These are phyloP conservation scores for Venturia oleaginea DNA, from an alignment of 2,329 filamentous ascomycete genomes.

Conservation along the genomic window DNA sequence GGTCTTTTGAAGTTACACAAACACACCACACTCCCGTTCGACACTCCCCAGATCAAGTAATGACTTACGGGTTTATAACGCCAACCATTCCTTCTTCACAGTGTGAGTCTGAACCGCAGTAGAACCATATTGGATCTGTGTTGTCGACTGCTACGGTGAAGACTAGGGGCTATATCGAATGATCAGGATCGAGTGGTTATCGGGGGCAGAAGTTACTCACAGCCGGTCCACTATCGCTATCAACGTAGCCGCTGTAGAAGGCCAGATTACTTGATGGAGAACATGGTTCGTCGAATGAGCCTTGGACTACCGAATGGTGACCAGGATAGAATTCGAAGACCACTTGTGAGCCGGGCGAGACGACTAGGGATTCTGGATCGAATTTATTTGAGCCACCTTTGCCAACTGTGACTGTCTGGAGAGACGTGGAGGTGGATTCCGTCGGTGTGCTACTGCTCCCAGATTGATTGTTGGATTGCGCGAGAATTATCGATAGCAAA, in stretches of 20 bases:
- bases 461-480: background rate
- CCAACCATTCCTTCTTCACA: conserved; percentile 14
- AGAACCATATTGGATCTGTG: conserved; percentile 14
- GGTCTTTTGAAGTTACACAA: background rate
- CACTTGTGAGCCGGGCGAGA: background rate
- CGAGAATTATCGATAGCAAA: background rate
- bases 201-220: background rate
- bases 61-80: conserved; percentile 14
- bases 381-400: conserved; percentile 5
- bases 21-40: no score
- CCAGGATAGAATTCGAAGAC: conserved; percentile 12
- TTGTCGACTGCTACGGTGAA: conserved; percentile 12
- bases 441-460: background rate
- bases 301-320: conserved; percentile 6
- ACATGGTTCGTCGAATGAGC: conserved; percentile 9
- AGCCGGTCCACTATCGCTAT: background rate
- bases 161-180: background rate
- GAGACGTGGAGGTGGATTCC: background rate
- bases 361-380: conserved; percentile 7
- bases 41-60: no score
- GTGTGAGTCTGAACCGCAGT: conserved; percentile 5
- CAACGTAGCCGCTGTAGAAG: conserved; percentile 9
- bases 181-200: background rate
- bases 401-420: conserved; percentile 7
- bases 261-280: background rate